Base-by-base conservation (phyloP, 176 grass and related monocot species). In the Luzula sylvatica region DNA sequence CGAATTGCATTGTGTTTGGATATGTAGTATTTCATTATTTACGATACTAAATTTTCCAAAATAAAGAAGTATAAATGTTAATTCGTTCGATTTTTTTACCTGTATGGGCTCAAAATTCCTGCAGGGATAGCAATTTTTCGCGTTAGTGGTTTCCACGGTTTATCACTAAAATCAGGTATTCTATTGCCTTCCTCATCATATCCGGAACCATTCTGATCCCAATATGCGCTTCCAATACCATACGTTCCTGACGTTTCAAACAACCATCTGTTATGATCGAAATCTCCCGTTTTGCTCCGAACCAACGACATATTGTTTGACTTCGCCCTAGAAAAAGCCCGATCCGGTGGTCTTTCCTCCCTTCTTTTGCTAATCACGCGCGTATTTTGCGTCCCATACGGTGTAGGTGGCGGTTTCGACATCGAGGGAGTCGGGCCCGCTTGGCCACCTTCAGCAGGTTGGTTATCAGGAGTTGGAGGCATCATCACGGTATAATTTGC, bases 231-330 rank as follows among this genome's bases (percentile, higher is more conserved):
- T 11, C 87, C 82, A 72, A 85, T 85, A 24, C 82, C 87, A 22
- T 94, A 94, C 1, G 77, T 94, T 28, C 87, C 87, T 38, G 71
- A 75, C 56, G 87, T 86, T 65, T 86, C 82, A 56, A 94, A 94
- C 56, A 94, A 69, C 87, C 87, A 94, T 47, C 78, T 69, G 25
- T 86, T 94, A 72, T 94, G 87, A 25, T 94, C 87, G 26, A 94
- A 94, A 43, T 94, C 87, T 12, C 66, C 66, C 8, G 77, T 86
- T 54, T 86, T 73, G 66, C 61, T 79, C 16, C 82, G 46, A 42
- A 90, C 15, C 65, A 90, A 57, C 50, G 85, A 69, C 62, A 82
- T 78, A 43, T 87, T 82, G 52, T 3, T 58, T 0, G 56, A 43
- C 2, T 71, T 70, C 67, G 54, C 55, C 62, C 55, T 16, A 16